phyloP scores from a whole-genome alignment of 2,329 filamentous ascomycete species.

The Pseudogymnoascus sp. region DNA sequence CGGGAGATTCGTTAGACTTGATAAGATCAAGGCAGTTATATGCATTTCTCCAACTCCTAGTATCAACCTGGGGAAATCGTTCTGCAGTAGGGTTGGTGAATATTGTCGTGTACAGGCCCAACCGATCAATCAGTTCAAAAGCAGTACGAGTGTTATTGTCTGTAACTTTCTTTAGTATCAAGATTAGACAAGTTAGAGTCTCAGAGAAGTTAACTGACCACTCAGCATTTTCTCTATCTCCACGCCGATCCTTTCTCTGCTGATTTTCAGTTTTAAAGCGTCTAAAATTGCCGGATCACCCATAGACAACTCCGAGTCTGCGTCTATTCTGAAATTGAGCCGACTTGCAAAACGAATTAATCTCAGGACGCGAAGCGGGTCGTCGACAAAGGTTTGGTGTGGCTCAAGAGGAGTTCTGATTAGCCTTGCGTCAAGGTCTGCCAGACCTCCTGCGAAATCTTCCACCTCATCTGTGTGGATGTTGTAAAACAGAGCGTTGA shows the following conservation, averaged over 20 bases:
- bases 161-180: conserved; percentile 19
- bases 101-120: conserved; percentile 64
- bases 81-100: conserved; percentile 61
- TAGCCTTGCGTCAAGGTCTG: conserved; percentile 64
- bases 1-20: conserved; percentile 35
- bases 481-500: conserved; percentile 96
- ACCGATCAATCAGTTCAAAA: conserved; percentile 57
- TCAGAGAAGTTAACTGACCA: conserved; percentile 38
- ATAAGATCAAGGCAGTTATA: conserved; percentile 58
- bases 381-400: conserved; percentile 87
- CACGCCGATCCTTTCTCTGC: conserved; percentile 76
- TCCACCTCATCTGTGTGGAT: conserved; percentile 72
- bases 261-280: conserved; percentile 82
- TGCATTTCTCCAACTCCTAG: conserved; percentile 51
- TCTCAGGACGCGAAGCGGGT: conserved; percentile 79
- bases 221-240: conserved; percentile 90
- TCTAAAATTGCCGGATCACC: conserved; percentile 66
- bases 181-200: conserved; percentile 16
- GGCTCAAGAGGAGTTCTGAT: conserved; percentile 84
- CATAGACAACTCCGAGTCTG: conserved; percentile 66
- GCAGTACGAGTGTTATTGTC: conserved; percentile 54
- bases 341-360: conserved; percentile 86
- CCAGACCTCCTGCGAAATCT: conserved; percentile 74
- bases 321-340: conserved; percentile 71
- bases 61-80: conserved; percentile 48